Evolutionary conservation across 441 rosid species (phyloP), one percentile per base, ranked within the genome.

Genomic region (Pelargonium myrrhifolium): DNA sequence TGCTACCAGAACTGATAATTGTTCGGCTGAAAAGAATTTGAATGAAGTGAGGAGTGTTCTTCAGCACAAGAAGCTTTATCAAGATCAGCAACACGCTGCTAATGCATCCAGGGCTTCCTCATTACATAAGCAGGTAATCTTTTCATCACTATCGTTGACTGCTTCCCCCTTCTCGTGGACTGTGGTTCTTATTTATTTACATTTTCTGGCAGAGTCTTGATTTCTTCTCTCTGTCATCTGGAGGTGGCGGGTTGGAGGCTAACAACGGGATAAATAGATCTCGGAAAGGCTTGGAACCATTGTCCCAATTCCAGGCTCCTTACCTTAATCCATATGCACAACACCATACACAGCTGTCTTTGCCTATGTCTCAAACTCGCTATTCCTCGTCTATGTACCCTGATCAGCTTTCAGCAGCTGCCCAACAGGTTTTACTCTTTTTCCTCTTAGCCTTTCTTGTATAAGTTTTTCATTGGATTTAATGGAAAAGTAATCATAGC

Each of bases 161-260:
- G 15, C 64, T 72, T 26, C 53, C 40, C 9, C 18, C 26, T 62
- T n/a, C 17, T 14, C n/a, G 3, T 49, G 56, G 56, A 49, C 62
- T 66, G 37, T 3, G 69, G 15, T n/a, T 31, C 76, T 64, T 71
- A 72, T 70, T 40, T 10, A 51, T 49, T 43, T 53, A 55, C 75
- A 64, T 66, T 72, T 66, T 65, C 71, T 40, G 28, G 75, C 85
- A 93, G 98, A 72, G 77, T 75, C 86, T 77, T 67, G 77, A 89
- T 74, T 93, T 93, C 82, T 70, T 90, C 72, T 84, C 94, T 72
- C 71, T 89, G 61, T 78, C 88, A 8, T 26, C 78, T 70, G 88
- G 85, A 65, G 72, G 72, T 40, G 64, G 66, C 17, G 70, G 56
- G 31, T 45, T 62, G 37, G 82, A 83, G 64, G 67, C 71, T 62